A percentile compares a stretch with the other conserved stretches of the same genome.
Evolutionary conservation across 2,329 filamentous ascomycete genomes (phyloP).

Genomic region (Calycina marina): DNA sequence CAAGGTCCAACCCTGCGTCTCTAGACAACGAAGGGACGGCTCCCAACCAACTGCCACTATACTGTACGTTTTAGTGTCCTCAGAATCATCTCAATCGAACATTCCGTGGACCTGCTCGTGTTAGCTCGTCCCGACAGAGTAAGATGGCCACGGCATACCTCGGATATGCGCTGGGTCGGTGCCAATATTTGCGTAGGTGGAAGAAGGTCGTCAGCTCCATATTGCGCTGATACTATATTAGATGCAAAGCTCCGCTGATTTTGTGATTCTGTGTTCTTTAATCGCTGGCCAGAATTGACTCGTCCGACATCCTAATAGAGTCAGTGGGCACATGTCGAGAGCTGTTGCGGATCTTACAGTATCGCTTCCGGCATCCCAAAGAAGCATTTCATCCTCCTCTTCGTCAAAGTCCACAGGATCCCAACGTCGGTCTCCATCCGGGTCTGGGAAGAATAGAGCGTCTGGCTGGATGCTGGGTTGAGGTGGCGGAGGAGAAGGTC

Average conservation of each 20-base stretch:
- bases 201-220: constrained; percentile 2
- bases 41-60: too few species aligned
- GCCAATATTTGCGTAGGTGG: constrained; percentile 33
- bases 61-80: not conserved
- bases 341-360: constrained; percentile 25
- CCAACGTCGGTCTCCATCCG: constrained; percentile 56
- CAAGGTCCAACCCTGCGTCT: too few species aligned
- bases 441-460: constrained; percentile 52
- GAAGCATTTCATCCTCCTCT: constrained; percentile 51
- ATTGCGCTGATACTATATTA: not conserved
- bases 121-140: constrained; percentile 13
- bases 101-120: constrained; percentile 18
- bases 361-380: constrained; percentile 57
- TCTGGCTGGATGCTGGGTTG: constrained; percentile 46
- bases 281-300: constrained; percentile 14
- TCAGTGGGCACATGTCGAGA: constrained; percentile 19
- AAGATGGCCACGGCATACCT: constrained; percentile 33
- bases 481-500: constrained; percentile 39
- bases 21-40: too few species aligned
- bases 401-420: constrained; percentile 54
- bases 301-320: constrained; percentile 13
- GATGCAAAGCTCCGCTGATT: constrained; percentile 4
- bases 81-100: constrained; percentile 13
- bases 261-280: constrained; percentile 8
- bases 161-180: constrained; percentile 60